A percentile compares a stretch with the other conserved stretches of the same genome.
phyloP scores from a whole-genome alignment of 2,329 filamentous ascomycete genomes.

The Diaporthe helianthi region DNA sequence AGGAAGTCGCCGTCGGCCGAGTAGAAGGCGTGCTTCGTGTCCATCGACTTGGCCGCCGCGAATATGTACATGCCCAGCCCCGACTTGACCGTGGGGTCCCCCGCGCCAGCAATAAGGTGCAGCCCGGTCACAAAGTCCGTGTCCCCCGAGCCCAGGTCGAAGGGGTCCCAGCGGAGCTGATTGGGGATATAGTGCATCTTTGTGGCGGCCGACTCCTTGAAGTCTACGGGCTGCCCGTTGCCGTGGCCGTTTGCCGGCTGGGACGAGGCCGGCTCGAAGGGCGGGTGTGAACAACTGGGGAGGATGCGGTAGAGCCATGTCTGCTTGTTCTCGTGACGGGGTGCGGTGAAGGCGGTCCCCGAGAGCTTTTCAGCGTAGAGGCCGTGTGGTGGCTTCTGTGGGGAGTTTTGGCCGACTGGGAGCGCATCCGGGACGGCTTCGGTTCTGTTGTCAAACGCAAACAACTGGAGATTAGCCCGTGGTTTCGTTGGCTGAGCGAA shows the following conservation, averaged over 20 bases:
- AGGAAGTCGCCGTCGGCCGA: constrained; percentile 82
- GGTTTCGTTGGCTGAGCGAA: neutral
- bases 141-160: constrained; percentile 67
- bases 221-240: constrained; percentile 38
- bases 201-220: constrained; percentile 35
- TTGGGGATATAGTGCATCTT: constrained; percentile 79
- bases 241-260: constrained; percentile 36
- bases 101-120: constrained; percentile 78
- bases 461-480: neutral
- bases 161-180: constrained; percentile 80
- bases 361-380: constrained; percentile 84
- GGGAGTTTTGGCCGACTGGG: constrained; percentile 79
- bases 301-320: constrained; percentile 76
- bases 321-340: constrained; percentile 72
- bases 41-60: constrained; percentile 80
- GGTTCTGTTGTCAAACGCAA: constrained; percentile 58
- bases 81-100: constrained; percentile 79
- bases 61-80: constrained; percentile 84
- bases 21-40: constrained; percentile 78
- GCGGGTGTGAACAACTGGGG: constrained; percentile 67
- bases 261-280: constrained; percentile 56
- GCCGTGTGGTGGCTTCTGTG: constrained; percentile 79
- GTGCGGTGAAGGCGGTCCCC: constrained; percentile 75
- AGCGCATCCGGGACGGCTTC: constrained; percentile 79
- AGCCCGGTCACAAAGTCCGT: constrained; percentile 64